Evolutionary conservation across 176 grass and related monocot genomes (phyloP), one percentile per base, ranked within the genome.

Genomic region (Microstegium vimineum): DNA sequence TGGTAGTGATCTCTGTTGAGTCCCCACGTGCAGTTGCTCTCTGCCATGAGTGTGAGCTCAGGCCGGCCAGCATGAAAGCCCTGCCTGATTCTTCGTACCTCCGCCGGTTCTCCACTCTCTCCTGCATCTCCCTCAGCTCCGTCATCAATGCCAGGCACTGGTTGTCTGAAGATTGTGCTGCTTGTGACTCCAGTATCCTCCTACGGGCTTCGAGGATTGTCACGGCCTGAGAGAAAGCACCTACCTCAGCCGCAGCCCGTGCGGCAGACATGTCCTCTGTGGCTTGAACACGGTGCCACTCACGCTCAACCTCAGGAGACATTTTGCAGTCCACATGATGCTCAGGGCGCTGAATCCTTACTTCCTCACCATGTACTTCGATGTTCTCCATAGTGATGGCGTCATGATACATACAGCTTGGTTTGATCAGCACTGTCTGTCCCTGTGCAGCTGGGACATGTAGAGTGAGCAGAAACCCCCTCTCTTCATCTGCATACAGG

Each of bases 401-500:
- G 41, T 91, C 87, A 59, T 75, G 76, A 66, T 95, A 93, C 54
- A 52, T 62, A 25, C 91, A 95, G 23, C 62, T 87, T 65, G 86
- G 81, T 86, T 85, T 81, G 31, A 95, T 86, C 63, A 98, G 74
- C 18, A 78, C 38, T 56, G 70, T 76, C 52, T 90, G 84, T n/a
- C 84, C 89, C 26, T 37, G 54, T 26, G 27, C 69, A 42, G 69
- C 67, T 62, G 94, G 85, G 83, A 92, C 67, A 74, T 79, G 51
- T 60, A 84, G 18, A 75, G 59, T 84, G 86, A 94, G 26, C 73
- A 83, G 74, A 90, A 98, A 95, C 8, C 84, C 90, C 83, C 95
- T 93, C 82, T 93, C 95, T 82, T 98, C 95, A 46, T 98, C 95
- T 57, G 95, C 92, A 77, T 98, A 98, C 6, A 98, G 68, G 68